Base-by-base conservation (phyloP, 345 rosid genomes). In the Aethionema arabicum region DNA sequence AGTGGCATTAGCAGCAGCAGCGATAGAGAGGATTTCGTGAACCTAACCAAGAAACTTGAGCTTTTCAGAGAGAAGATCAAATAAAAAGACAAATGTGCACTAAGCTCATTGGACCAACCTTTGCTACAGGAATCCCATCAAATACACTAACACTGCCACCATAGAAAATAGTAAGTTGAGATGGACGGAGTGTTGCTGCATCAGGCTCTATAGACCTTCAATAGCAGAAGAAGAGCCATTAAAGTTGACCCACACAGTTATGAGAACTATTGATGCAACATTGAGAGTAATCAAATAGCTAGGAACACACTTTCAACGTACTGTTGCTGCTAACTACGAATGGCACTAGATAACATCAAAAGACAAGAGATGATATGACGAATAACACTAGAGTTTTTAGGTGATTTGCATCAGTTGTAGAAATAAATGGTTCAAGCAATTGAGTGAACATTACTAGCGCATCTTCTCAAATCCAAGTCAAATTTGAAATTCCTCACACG, bases 111-210 rank as follows among this genome's bases (percentile, higher is more conserved):
- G 27, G 14, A 42, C 32, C 52, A 36, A 91, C 98, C 96, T 86
- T 88, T 51, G 83, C 95, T 12, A 75, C 64, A 5, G 95, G 77
- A 70, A 91, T 60, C 40, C 76, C 79, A 68, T 88, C 87, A 59
- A 88, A 86, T 32, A 88, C 92, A 48, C 70, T 58, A 57, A 88
- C 90, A 36, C 54, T 76, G 77, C 96, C 98, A 62, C 82, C 82
- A 61, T 78, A 91, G 83, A 88, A 88, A 50, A 91, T 82, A 39
- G 96, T 91, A 32, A 88, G 90, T 72, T 88, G 95, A 66, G 72
- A 44, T 14, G 85, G 85, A 64, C 70, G 16, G 32, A 51, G 32
- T 21, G 48, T 13, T 12, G 67, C 39, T 51, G 75, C 45, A 61
- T 76, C 76, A 11, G 67, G 53, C 72, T 75, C 54, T n/a, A n/a